Base-by-base conservation (phyloP, 129 eudicot genomes). In the Flaveria sonorensis region DNA sequence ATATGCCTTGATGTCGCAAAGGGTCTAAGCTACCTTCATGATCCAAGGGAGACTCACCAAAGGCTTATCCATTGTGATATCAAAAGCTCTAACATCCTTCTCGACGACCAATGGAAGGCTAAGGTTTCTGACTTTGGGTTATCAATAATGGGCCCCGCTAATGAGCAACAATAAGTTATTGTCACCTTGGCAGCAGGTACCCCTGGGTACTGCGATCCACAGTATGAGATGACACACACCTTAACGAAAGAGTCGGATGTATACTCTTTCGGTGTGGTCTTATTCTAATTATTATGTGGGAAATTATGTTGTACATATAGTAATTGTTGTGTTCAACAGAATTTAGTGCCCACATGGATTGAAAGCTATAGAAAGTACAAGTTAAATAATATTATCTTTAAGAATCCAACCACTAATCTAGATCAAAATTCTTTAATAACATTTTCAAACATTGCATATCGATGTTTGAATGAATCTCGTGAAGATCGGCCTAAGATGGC, bases 51-150 rank as follows among this genome's bases (percentile, higher is more conserved):
- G 24, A 66, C 80, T 16, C 78, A 72, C 8, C 80, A 73, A 76
- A 77, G 76, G 68, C 77, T 78, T 42, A 23, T 83, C 64, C 86
- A 83, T 20, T 64, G 77, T 21, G 86, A 78, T 56, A 59, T 83
- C 1, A 83, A 83, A 72, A 81, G 80, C 36, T 46, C 39, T 16
- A 83, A 83, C 57, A 77, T 83, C 68, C 72, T 83, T 5, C 45
- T 83, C 5, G 83, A 73, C 10, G 69, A 73, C 12, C 51, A 83
- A 24, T 83, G 77, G 80, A 78, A 55, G 16, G 83, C 69, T 24
- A 78, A 78, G 30, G 26, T 83, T 68, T 78, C 83, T 32, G 83
- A 83, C 60, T 6, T 83, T 2, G 86, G 86, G 68, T 36, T 83
- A 1, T 61, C 71, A 10, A 74, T 4, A 60, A 23, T 74, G 14